These are phyloP conservation scores for Lolium multiflorum DNA, from an alignment of 176 grass and related monocot genomes.

Conservation along the genomic window DNA sequence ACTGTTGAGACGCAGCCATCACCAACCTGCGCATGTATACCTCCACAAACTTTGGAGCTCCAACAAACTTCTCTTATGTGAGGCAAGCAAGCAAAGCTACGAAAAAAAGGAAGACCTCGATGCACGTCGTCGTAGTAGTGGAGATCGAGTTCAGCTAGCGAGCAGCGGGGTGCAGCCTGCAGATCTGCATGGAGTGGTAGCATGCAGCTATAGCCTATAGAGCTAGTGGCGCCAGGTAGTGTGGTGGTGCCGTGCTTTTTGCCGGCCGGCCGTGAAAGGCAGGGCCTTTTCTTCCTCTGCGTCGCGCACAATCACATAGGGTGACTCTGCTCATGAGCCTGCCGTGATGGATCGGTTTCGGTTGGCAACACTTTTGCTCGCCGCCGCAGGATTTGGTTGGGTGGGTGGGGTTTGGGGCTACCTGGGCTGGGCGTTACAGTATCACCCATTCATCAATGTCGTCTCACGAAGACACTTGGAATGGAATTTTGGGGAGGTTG, in stretches of 20 bases:
- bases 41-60: not conserved
- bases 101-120: not conserved
- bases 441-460: too few relatives aligned
- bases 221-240: not conserved
- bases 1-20: not conserved
- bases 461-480: too few relatives aligned
- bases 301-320: not conserved
- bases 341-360: too few relatives aligned
- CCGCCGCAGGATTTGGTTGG: too few relatives aligned
- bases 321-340: too few relatives aligned
- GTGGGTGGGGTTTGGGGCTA: too few relatives aligned
- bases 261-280: not conserved
- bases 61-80: not conserved
- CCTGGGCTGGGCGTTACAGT: too few relatives aligned
- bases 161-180: not conserved
- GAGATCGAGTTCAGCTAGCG: not conserved
- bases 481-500: too few relatives aligned
- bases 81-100: slow-evolving; percentile 10
- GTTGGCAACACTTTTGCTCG: too few relatives aligned
- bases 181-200: not conserved
- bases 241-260: not conserved
- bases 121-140: not conserved
- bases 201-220: not conserved
- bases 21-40: not conserved
- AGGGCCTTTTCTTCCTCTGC: not conserved